A percentile compares a stretch with the other conserved stretches of the same genome.
phyloP scores from a whole-genome alignment of 495 filamentous ascomycete genomes.

The Saxophila tyrrhenica region DNA sequence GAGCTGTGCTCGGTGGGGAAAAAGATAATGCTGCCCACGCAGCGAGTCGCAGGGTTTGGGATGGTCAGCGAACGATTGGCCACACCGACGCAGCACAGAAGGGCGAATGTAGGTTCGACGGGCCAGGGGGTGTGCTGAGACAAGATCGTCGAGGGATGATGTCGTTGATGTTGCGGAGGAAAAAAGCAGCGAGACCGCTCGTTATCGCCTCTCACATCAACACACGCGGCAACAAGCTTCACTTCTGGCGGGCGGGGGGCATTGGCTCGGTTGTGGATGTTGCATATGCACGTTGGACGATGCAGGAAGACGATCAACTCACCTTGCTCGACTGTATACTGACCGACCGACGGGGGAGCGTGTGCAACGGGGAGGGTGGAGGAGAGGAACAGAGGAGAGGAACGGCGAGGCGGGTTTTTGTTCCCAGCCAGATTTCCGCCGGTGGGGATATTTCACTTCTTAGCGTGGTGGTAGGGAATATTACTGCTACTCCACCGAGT shows the following conservation, averaged over 20 bases:
- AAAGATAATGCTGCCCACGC: background rate
- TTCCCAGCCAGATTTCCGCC: background rate
- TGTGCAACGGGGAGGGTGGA: background rate
- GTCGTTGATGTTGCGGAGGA: background rate
- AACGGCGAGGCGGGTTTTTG: no score
- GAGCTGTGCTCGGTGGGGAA: background rate
- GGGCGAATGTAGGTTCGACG: background rate
- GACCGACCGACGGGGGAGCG: background rate
- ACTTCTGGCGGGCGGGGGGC: no score
- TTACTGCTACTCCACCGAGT: background rate
- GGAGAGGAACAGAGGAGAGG: background rate
- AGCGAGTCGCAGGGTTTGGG: background rate
- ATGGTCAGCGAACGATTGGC: background rate
- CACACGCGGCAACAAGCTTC: no score
- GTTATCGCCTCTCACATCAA: background rate
- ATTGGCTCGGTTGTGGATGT: no score
- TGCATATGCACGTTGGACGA: no score
- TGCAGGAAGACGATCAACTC: background rate
- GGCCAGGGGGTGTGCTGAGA: background rate
- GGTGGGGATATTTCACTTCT: background rate
- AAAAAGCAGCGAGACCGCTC: conserved; percentile 1
- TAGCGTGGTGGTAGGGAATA: background rate
- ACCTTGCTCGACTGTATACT: background rate
- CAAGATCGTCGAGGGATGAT: background rate
- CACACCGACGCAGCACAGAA: background rate